A percentile compares a stretch with the other conserved stretches of the same genome.
phyloP scores from a whole-genome alignment of 208 protist species.

The Acanthamoeba triangularis region DNA sequence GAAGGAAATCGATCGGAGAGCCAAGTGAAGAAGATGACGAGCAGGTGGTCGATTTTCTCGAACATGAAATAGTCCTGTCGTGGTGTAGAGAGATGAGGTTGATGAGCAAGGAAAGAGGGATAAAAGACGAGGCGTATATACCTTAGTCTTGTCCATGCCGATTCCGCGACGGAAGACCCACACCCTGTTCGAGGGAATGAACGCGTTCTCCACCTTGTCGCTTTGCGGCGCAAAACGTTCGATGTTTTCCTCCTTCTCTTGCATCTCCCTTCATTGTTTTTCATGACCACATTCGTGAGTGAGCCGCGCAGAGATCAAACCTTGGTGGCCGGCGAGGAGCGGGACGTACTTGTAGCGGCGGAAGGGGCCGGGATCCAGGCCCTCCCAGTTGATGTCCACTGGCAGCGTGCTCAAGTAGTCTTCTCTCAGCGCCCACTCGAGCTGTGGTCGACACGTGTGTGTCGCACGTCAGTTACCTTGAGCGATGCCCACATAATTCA shows the following conservation, averaged over 20 bases:
- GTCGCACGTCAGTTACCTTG: neutral
- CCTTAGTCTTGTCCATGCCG: slow-evolving; percentile 37
- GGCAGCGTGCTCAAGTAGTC: slow-evolving; percentile 37
- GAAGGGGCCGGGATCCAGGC: slow-evolving; percentile 7
- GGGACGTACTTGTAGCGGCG: neutral
- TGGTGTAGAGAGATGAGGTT: neutral
- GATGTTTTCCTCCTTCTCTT: slow-evolving; percentile 5
- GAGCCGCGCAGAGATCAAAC: too few relatives aligned
- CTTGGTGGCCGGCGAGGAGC: neutral
- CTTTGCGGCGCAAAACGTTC: neutral
- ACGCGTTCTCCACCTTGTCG: slow-evolving; percentile 12
- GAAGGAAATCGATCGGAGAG: neutral
- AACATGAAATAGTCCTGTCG: slow-evolving; percentile 55
- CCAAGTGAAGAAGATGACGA: slow-evolving; percentile 13
- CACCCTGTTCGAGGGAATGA: slow-evolving; percentile 34
- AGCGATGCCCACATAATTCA: neutral
- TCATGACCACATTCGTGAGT: neutral
- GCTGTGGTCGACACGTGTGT: neutral
- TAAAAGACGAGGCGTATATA: neutral
- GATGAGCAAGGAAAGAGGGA: too few relatives aligned
- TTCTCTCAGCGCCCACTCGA: slow-evolving; percentile 36
- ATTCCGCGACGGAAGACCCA: slow-evolving; percentile 34
- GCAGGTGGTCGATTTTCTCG: slow-evolving; percentile 31
- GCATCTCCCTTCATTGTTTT: neutral
- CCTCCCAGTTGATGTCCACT: slow-evolving; percentile 36